Evolutionary conservation across 1,139 yeast genomes (phyloP).

Genomic region (Hansenula sp.): DNA sequence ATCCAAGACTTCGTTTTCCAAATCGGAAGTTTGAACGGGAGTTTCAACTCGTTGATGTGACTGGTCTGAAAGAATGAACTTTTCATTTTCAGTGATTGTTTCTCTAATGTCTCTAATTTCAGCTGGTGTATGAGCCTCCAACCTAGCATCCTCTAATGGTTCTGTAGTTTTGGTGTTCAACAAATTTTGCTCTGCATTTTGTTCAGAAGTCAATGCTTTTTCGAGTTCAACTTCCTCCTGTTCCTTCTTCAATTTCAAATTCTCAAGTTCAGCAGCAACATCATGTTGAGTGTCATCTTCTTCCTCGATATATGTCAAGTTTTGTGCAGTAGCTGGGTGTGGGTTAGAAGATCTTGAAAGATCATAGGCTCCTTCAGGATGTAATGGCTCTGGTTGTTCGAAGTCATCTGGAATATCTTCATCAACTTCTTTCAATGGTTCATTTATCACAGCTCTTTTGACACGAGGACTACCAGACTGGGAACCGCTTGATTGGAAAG

Average conservation of each 20-base stretch:
- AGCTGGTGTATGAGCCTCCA: not conserved
- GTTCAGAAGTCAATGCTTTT: constrained; percentile 18
- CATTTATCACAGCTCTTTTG: constrained; percentile 2
- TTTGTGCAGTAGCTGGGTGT: constrained; percentile 3
- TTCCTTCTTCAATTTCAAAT: constrained; percentile 23
- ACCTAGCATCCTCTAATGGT: not conserved
- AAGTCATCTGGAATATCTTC: constrained; percentile 2
- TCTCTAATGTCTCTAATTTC: not conserved
- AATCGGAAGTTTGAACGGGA: not conserved
- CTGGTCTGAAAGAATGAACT: not conserved
- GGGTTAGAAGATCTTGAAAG: not conserved
- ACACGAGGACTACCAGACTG: not conserved
- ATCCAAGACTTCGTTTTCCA: constrained; percentile 6
- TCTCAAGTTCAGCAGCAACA: constrained; percentile 23
- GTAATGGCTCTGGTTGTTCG: constrained; percentile 2
- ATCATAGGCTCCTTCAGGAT: not conserved
- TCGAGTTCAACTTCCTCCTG: constrained; percentile 20
- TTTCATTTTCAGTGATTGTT: not conserved
- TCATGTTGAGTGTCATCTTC: constrained; percentile 12
- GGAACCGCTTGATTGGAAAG: constrained; percentile 13
- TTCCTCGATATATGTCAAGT: constrained; percentile 13
- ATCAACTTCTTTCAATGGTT: constrained; percentile 4
- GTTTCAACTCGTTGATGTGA: not conserved
- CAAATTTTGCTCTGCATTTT: constrained; percentile 16
- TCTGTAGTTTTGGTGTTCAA: not conserved